Conservation (phyloP, 495 filamentous ascomycete genomes). For the Amphirosellinia nigrospora region DNA sequence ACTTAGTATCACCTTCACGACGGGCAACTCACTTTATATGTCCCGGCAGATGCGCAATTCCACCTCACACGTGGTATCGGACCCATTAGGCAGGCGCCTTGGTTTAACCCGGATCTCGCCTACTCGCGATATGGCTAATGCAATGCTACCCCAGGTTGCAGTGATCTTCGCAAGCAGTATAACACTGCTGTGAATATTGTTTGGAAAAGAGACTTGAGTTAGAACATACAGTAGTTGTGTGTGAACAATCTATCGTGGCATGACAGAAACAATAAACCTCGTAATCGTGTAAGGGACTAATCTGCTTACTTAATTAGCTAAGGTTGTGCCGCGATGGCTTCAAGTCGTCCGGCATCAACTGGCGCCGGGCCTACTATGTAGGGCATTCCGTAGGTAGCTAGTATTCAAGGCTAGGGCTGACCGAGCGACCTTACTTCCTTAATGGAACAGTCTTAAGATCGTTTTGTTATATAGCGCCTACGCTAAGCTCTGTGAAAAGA, state of each 20-base stretch:
- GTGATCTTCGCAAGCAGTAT: neutral
- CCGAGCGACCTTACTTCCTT: neutral
- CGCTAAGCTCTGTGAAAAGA: neutral
- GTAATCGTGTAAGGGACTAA: neutral
- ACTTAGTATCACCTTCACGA: neutral
- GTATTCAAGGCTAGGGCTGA: neutral
- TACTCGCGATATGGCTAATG: constrained; percentile 5
- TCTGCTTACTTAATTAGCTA: neutral
- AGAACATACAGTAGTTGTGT: neutral
- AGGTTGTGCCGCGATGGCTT: neutral
- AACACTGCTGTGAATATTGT: neutral
- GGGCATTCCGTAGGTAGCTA: neutral
- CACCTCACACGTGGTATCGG: constrained; percentile 8
- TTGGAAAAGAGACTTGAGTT: neutral
- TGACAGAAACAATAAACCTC: neutral
- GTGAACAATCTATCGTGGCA: neutral
- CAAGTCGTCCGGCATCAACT: no score
- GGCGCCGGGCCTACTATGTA: neutral
- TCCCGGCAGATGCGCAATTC: constrained; percentile 4
- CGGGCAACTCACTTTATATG: neutral
- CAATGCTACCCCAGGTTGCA: constrained; percentile 16
- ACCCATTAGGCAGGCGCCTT: neutral
- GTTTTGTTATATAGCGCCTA: neutral
- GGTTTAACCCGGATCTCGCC: constrained; percentile 8
- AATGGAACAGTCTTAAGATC: neutral